Evolutionary conservation across 2,329 filamentous ascomycete species (phyloP), one percentile per base, ranked within the genome.

Genomic region (Geoglossum cookeanum): DNA sequence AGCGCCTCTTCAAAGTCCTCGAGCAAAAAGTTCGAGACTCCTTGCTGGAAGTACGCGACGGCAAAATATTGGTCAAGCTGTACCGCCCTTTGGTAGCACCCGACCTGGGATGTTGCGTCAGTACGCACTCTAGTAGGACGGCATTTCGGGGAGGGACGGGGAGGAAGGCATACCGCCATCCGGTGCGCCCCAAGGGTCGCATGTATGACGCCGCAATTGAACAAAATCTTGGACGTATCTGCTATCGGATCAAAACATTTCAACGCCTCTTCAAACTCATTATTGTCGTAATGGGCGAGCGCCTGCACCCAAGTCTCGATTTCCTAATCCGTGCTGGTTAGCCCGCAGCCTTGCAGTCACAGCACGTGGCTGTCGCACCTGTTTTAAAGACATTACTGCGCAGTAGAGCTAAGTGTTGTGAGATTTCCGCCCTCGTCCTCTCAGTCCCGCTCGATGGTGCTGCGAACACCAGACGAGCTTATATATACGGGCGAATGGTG

Each of bases 241-340:
- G 85, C 78, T 65, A 98, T 95, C 63, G 77, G 80, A 61, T 87
- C 85, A 67, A 98, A 97, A 60, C 86, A 80, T 64, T 77, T 79
- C 61, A 97, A 73, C 32, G 92, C 83, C 63, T 91, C 85, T 66
- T 97, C 91, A 71, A 94, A 97, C 67, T 98, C 88, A 72, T 95
- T 94, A 73, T 91, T 92, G 73, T 98, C 92, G 74, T 98, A 98
- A 68, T 84, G 84, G 64, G 76, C 82, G 57, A 98, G 81, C 71
- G 92, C 92, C 69, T 84, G 77, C 63, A 97, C 92, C 92, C 92
- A 98, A 55, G 88, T 94, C 74, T 97, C 91, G 71, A 98, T 98
- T 85, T 98, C 92, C 90, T 94, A 61, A 22, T 27, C 4, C 15
- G 22, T 15, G 45, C 22, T 29, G 13, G 47, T 29, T 33, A 30